Evolutionary conservation across 106 monocot genomes (phyloP).

Genomic region (Hemerocallis citrina): DNA sequence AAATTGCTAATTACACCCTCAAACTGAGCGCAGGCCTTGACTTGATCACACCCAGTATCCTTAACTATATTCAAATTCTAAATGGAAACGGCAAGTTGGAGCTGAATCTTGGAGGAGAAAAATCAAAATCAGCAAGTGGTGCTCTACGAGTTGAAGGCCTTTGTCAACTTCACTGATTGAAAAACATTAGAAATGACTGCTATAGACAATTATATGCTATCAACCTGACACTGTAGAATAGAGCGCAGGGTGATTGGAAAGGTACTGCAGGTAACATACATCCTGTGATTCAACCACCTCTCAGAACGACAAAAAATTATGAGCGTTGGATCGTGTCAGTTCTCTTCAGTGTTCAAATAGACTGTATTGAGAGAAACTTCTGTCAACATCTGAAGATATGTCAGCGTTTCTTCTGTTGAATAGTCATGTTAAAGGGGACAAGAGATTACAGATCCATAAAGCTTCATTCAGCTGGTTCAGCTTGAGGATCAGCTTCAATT

Average conservation of each 20-base stretch:
- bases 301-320: background rate
- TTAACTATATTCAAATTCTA: too few species aligned
- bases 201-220: background rate
- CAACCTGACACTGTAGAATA: background rate
- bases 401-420: background rate
- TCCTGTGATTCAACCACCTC: too few species aligned
- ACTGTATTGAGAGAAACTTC: background rate
- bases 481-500: constrained; percentile 10
- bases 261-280: too few species aligned
- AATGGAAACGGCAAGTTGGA: too few species aligned
- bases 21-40: too few species aligned
- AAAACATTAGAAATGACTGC: background rate
- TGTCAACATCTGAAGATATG: background rate
- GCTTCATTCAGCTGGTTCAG: background rate
- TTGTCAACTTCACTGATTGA: too few species aligned
- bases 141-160: too few species aligned
- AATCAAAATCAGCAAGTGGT: too few species aligned
- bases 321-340: background rate
- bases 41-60: too few species aligned
- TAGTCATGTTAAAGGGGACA: background rate
- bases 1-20: too few species aligned
- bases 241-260: background rate
- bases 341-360: too few species aligned
- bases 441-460: background rate
- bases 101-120: too few species aligned